Evolutionary conservation across 345 rosid species (phyloP).

Genomic region (Populus tremula): DNA sequence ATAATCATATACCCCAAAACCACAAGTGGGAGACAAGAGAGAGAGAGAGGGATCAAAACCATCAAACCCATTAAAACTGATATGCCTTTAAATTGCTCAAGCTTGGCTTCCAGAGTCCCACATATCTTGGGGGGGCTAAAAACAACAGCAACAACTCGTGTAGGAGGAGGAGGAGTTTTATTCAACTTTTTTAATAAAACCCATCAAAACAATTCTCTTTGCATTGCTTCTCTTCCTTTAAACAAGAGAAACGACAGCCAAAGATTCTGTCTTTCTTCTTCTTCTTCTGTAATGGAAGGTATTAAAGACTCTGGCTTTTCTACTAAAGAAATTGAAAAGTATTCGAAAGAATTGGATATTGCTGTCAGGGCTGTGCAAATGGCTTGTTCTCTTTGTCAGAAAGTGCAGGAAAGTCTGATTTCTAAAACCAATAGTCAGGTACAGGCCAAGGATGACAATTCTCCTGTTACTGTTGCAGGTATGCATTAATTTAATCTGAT

Average conservation of each 20-base stretch:
- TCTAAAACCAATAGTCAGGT: constrained; percentile 27
- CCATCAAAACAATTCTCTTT: constrained; percentile 9
- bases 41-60: background rate
- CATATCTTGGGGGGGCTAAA: background rate
- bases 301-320: constrained; percentile 9
- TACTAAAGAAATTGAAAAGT: constrained; percentile 10
- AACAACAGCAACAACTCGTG: background rate
- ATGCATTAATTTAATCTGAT: background rate
- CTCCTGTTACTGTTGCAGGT: constrained; percentile 56
- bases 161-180: background rate
- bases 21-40: background rate
- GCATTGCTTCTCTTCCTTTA: constrained; percentile 24
- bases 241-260: constrained; percentile 1
- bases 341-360: constrained; percentile 42
- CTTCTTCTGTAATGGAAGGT: constrained; percentile 34
- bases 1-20: background rate
- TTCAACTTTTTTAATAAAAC: background rate
- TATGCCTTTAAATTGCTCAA: constrained; percentile 49
- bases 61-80: background rate
- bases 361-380: constrained; percentile 55
- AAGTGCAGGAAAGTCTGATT: constrained; percentile 43
- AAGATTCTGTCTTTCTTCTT: constrained; percentile 8
- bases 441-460: constrained; percentile 50
- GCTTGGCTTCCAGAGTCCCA: constrained; percentile 31
- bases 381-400: constrained; percentile 53